phyloP scores from a whole-genome alignment of 2,329 filamentous ascomycete genomes.

The Fusarium verticillioides region DNA sequence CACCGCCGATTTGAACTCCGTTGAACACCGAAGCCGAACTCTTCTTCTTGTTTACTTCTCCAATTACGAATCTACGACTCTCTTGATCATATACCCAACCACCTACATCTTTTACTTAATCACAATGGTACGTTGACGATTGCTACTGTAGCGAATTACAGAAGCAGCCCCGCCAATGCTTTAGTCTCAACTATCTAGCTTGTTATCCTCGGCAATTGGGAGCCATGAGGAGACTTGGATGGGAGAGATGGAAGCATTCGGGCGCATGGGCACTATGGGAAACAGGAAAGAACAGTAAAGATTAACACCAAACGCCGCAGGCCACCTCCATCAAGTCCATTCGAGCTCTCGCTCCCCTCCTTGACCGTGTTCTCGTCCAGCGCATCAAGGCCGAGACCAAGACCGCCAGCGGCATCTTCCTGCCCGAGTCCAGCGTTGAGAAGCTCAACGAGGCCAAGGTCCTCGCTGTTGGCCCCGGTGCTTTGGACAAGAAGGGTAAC shows the following conservation, averaged over 20 bases:
- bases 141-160: background rate
- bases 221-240: background rate
- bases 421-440: constrained; percentile 96
- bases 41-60: constrained; percentile 22
- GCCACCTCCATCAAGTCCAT: constrained; percentile 89
- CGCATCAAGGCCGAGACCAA: constrained; percentile 97
- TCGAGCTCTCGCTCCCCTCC: constrained; percentile 92
- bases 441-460: constrained; percentile 98
- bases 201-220: constrained; percentile 40
- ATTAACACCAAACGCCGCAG: constrained; percentile 50
- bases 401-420: constrained; percentile 96
- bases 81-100: constrained; percentile 10
- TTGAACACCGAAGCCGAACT: constrained; percentile 38
- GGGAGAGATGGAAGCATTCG: background rate
- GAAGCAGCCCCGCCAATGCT: constrained; percentile 1
- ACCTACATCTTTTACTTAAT: constrained; percentile 23
- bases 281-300: background rate
- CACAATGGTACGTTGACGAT: constrained; percentile 46
- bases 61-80: constrained; percentile 37
- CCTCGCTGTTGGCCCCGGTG: constrained; percentile 91
- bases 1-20: constrained; percentile 45
- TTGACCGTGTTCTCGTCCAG: constrained; percentile 98
- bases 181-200: constrained; percentile 14
- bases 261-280: background rate
- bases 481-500: constrained; percentile 88